Evolutionary conservation across 179 eudicot genomes (phyloP), one percentile per base, ranked within the genome.

Genomic region (Spinacia oleracea): DNA sequence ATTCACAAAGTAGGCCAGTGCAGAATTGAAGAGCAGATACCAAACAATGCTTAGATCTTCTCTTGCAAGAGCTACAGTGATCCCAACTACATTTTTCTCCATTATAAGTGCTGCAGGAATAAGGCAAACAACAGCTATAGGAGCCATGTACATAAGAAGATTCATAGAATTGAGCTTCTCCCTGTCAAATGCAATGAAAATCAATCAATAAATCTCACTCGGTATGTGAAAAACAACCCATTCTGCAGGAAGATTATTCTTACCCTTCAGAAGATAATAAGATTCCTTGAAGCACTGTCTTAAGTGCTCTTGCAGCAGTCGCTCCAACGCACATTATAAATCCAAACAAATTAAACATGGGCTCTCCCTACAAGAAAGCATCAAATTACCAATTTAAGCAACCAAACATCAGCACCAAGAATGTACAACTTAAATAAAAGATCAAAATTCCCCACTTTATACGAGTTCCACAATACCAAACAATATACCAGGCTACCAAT

Each of bases 101-200:
- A 86, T 86, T 48, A 84, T 15, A 16, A 86, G 82, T 16, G 89
- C 89, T 38, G 87, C 87, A 1, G 89, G 89, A 70, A 86, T 80
- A n/a, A 86, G 87, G 69, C 89, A 86, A 62, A 84, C 83, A 58
- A 84, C 89, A 23, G 89, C 87, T 35, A 82, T 80, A 38, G 88
- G 86, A 51, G 86, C 87, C 87, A 85, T 86, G 83, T 86, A 86
- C 88, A 86, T 83, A 20, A 86, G 88, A 32, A 86, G 88, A 72
- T 86, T 86, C 88, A 86, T 83, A 21, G 88, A 86, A 43, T 86
- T 86, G 18, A 86, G 88, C 51, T 86, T 86, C 80, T 86, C 88
- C 83, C 88, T 86, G 88, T 62, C 78, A 42, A 72, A 58, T 45
- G 32, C 16, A 3, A 50, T 27, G 8, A 45, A 71, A 51, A 53